Conservation (phyloP, 2,329 filamentous ascomycete species). For the Nothopassalora personata region DNA sequence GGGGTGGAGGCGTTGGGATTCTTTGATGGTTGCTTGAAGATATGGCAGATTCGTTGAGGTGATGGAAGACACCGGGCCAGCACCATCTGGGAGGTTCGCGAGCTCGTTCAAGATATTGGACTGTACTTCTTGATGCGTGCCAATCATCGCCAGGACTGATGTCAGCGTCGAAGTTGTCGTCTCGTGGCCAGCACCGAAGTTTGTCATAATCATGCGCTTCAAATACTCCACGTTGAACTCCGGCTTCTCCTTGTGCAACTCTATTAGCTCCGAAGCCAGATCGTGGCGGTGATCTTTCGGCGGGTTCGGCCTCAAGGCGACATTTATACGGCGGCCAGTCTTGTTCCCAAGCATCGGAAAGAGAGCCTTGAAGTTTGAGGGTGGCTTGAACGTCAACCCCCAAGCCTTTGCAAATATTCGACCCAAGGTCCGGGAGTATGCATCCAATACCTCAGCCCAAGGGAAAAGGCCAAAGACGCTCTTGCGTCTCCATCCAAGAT, state of each 20-base stretch:
- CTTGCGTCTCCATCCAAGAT: constrained; percentile 17
- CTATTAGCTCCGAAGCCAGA: constrained; percentile 12
- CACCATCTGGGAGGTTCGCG: neutral
- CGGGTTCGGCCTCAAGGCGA: constrained; percentile 38
- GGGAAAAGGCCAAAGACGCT: constrained; percentile 17
- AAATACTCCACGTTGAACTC: constrained; percentile 14
- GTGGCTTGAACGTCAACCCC: constrained; percentile 11
- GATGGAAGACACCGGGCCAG: constrained; percentile 9
- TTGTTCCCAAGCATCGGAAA: constrained; percentile 16
- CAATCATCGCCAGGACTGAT: constrained; percentile 11
- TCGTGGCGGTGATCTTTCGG: constrained; percentile 5
- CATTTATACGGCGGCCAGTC: constrained; percentile 33
- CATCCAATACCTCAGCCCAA: constrained; percentile 14
- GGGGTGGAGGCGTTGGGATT: constrained; percentile 42
- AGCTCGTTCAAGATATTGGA: neutral
- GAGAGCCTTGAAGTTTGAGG: constrained; percentile 10
- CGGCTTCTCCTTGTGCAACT: constrained; percentile 15
- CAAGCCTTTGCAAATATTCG: constrained; percentile 11
- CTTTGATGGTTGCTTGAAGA: constrained; percentile 41
- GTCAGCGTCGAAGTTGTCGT: constrained; percentile 15
- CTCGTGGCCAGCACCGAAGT: constrained; percentile 19
- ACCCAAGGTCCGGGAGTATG: constrained; percentile 11
- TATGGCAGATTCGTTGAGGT: constrained; percentile 35
- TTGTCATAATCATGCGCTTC: constrained; percentile 19
- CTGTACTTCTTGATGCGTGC: constrained; percentile 2